Conservation (phyloP, 495 filamentous ascomycete genomes). For the Talaromyces liani region DNA sequence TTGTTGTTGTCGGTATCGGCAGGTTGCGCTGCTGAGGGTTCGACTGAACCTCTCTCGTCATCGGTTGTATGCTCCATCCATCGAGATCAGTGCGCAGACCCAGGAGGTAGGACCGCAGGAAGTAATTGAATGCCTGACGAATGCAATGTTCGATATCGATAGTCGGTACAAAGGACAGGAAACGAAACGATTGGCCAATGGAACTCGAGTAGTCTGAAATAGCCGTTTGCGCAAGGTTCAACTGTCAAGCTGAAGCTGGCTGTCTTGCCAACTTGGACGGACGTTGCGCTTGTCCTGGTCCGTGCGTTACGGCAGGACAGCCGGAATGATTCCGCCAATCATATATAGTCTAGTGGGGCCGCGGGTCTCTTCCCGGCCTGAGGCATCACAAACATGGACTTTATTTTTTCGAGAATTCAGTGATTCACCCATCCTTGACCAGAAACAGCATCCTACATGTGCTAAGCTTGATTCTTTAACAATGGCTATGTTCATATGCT, state of each 20-base stretch:
- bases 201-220: neutral
- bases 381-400: neutral
- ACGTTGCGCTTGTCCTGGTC: neutral
- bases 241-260: neutral
- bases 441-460: neutral
- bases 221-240: neutral
- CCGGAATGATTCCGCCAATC: neutral
- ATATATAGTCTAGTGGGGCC: neutral
- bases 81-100: conserved; percentile 11
- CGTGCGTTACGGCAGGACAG: neutral
- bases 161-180: neutral
- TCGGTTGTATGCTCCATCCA: conserved; percentile 46
- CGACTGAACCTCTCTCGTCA: conserved; percentile 22
- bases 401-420: neutral
- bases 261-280: neutral
- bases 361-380: neutral
- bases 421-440: too few relatives aligned
- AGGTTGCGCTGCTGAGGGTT: conserved; percentile 19
- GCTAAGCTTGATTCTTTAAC: neutral
- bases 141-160: neutral
- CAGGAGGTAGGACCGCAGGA: neutral
- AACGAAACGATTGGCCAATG: neutral
- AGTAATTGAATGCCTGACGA: neutral
- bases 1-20: conserved; percentile 13
- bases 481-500: neutral